Conservation (phyloP, 1,284 basidiomycete species). For the Boletus albobrunnescens region DNA sequence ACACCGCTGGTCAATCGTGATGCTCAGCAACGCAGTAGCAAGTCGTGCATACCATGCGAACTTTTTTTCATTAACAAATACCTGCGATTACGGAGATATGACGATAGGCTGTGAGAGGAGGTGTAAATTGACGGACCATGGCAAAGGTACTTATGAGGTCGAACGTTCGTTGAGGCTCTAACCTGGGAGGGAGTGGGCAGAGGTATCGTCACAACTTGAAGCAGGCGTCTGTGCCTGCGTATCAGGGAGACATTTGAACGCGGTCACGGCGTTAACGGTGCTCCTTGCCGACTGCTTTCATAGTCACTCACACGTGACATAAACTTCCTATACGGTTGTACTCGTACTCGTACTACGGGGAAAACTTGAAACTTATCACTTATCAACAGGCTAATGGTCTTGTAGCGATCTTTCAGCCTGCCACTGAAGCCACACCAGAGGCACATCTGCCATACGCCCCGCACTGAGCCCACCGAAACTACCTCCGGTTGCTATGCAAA, state of each 20-base stretch:
- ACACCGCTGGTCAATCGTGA: conserved; percentile 4
- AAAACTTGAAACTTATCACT: too few species aligned
- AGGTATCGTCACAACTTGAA: conserved; percentile 8
- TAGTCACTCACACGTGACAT: background rate
- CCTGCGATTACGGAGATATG: conserved; percentile 36
- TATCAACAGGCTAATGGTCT: too few species aligned
- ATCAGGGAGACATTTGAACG: background rate
- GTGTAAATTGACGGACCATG: conserved; percentile 22
- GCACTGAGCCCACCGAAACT: too few species aligned
- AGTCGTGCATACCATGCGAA: conserved; percentile 62
- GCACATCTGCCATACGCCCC: background rate
- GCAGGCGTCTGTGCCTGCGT: background rate
- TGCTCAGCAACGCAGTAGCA: background rate
- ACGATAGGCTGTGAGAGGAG: background rate
- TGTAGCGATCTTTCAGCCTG: too few species aligned
- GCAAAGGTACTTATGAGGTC: background rate
- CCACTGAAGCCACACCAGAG: too few species aligned
- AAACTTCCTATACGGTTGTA: too few species aligned
- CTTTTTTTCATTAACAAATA: conserved; percentile 78
- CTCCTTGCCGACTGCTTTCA: too few species aligned
- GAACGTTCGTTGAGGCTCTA: background rate
- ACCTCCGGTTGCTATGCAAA: too few species aligned
- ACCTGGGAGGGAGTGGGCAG: background rate
- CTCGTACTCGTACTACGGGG: too few species aligned
- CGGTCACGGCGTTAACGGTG: background rate